Evolutionary conservation across 306 rosid genomes (phyloP), one percentile per base, ranked within the genome.

Genomic region (Styphnolobium japonicum): DNA sequence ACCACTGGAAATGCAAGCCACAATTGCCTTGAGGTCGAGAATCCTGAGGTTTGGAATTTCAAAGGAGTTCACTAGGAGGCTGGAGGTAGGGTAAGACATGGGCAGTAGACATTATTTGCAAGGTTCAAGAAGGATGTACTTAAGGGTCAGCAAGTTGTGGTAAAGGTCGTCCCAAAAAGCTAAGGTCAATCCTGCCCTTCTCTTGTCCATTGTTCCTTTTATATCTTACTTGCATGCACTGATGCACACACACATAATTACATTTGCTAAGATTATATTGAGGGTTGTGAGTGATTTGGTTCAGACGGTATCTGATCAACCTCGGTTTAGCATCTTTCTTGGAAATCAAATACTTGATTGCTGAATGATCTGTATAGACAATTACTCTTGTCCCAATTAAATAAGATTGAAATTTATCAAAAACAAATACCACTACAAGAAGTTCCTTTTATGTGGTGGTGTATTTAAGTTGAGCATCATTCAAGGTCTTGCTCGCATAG

Each of bases 21-120:
- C 48, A 18, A 40, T 7, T 62, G 27, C n/a, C 33, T 21, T 64
- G 31, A 64, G 14, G 16, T 37, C 29, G 0, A 63, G 36, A 15
- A 64, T 10, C 57, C 88, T 85, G 86, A 83, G 90, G 76, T 91
- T 91, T 76, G 95, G 91, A 75, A 88, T 86, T 68, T 91, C 95
- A 3, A 91, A 88, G 60, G 91, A 91, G 84, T 62, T 91, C 7
- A 81, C 87, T 14, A 87, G 86, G 27, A 73, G 88, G 67, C 67
- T 88, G 75, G 94, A 89, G 82, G 84, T 87, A 2, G 89, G 87
- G 48, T 87, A 84, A 36, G 94, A 88, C 34, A 82, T 89, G 23
- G 93, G 93, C 9, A 85, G 87, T 62, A 92, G 95, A 67, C 95
- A 91, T 87, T 91, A 88, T 85, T 91, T 70, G 92, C 95, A 27